These are phyloP conservation scores for Botrytis squamosa DNA, from an alignment of 2,329 filamentous ascomycete species.

Conservation along the genomic window DNA sequence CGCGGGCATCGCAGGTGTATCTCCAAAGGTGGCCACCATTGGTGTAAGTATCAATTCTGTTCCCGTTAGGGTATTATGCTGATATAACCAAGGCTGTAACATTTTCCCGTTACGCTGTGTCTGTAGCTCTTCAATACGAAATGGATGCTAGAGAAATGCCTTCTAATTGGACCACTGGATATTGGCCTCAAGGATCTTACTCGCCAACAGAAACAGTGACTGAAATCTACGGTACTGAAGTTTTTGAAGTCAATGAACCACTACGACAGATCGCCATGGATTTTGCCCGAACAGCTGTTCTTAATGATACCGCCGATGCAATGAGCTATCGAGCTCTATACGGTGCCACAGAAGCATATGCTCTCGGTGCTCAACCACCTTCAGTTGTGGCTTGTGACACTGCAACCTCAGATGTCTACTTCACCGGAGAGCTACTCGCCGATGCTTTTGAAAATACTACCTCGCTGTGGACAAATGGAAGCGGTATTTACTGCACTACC, in stretches of 20 bases:
- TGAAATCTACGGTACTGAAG: constrained; percentile 63
- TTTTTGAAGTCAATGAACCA: constrained; percentile 61
- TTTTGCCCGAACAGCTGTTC: constrained; percentile 50
- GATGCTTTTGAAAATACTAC: constrained; percentile 64
- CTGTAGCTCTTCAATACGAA: constrained; percentile 73
- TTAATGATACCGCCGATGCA: constrained; percentile 51
- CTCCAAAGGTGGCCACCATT: constrained; percentile 63
- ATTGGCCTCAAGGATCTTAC: constrained; percentile 60
- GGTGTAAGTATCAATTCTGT: constrained; percentile 37
- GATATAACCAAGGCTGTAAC: constrained; percentile 51
- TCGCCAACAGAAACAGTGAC: constrained; percentile 53
- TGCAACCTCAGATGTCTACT: constrained; percentile 71
- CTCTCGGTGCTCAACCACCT: constrained; percentile 13
- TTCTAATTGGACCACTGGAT: constrained; percentile 61
- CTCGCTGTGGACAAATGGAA: constrained; percentile 62
- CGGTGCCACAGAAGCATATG: constrained; percentile 17
- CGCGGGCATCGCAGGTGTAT: constrained; percentile 71
- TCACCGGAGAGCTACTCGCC: constrained; percentile 57
- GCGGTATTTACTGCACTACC: constrained; percentile 64
- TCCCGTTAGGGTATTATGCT: background rate
- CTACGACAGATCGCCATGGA: constrained; percentile 49
- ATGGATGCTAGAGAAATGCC: constrained; percentile 68
- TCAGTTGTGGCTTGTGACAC: constrained; percentile 58
- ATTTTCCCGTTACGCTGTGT: constrained; percentile 65
- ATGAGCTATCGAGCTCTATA: constrained; percentile 55